Evolutionary conservation across 2,329 filamentous ascomycete species (phyloP), one percentile per base, ranked within the genome.

Genomic region (Colletotrichum sp.): DNA sequence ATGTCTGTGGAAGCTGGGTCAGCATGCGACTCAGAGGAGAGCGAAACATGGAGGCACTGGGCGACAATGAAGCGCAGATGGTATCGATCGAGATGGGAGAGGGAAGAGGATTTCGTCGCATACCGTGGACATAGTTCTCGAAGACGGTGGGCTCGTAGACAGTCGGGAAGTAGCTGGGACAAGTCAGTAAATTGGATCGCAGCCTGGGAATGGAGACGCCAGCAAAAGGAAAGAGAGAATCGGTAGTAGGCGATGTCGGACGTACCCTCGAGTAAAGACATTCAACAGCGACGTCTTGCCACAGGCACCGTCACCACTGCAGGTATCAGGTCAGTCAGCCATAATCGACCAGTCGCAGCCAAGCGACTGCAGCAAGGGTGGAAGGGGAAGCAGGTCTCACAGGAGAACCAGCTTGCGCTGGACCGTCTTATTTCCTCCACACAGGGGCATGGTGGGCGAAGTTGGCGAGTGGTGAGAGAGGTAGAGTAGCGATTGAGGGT

Each of bases 121-220:
- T 90, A 97, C 95, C 95, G 83, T 99, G 96, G 76, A 99, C 96
- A 85, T 98, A 99, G 86, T 99, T 99, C 84, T 99, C 96, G 85
- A 98, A 98, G 77, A 98, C 96, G 43, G 96, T 99, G 69, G 97
- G 97, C 85, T 98, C 96, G 87, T 98, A 98, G 81, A 98, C 96
- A 72, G 96, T 98, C 66, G 96, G 96, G 84, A 99, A 99, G 85
- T 98, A 98, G 76, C 95, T 96, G 79, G 54, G 29, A 16, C 43
- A 27, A 47, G 66, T 75, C 38, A 71, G 70, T 27, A 33, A 74
- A 29, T 21, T 12, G n/a, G 29, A 67, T 58, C 11, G 29, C 34
- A 16, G 54, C 18, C 57, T 59, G 16, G 31, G 16, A 65, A 33
- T 16, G 16, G 27, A 33, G 13, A 21, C 38, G 16, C 16, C 33